A percentile compares a stretch with the other conserved stretches of the same genome.
Evolutionary conservation across 2,329 filamentous ascomycete genomes (phyloP).

Genomic region (Corinectria fuckeliana): DNA sequence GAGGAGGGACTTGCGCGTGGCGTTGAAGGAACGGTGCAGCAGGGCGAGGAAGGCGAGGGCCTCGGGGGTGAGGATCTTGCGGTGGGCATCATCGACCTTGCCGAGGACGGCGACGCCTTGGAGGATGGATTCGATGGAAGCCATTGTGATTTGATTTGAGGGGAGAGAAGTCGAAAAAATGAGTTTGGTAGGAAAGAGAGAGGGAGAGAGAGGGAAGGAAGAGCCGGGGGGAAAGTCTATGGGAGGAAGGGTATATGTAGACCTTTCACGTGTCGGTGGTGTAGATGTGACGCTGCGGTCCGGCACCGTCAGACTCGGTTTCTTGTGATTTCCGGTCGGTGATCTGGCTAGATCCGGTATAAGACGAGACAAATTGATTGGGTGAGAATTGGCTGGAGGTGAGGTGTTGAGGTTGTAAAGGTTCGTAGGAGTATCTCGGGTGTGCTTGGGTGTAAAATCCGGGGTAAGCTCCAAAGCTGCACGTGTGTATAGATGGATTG

Average conservation of each 20-base stretch:
- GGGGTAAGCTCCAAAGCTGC: neutral
- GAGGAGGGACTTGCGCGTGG: constrained; percentile 84
- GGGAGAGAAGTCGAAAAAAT: neutral
- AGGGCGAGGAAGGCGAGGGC: constrained; percentile 92
- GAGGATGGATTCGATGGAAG: constrained; percentile 76
- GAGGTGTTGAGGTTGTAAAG: neutral
- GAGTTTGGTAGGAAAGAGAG: constrained; percentile 10
- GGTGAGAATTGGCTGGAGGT: neutral
- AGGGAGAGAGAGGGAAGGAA: constrained; percentile 7
- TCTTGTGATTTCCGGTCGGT: constrained; percentile 1
- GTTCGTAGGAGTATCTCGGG: neutral
- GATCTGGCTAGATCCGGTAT: constrained; percentile 11
- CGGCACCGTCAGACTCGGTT: constrained; percentile 12
- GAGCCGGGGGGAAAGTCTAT: constrained; percentile 18
- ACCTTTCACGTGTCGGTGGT: constrained; percentile 46
- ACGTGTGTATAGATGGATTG: neutral
- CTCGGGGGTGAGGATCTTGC: constrained; percentile 90
- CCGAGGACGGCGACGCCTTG: constrained; percentile 89
- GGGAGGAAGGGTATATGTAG: constrained; percentile 19
- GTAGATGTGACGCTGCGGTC: constrained; percentile 23
- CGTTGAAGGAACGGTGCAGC: constrained; percentile 93
- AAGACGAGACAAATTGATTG: neutral
- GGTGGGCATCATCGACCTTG: constrained; percentile 75
- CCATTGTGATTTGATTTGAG: constrained; percentile 59
- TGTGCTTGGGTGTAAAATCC: neutral